Evolutionary conservation across 805 yeast species (phyloP), one percentile per base, ranked within the genome.

Genomic region (Kodamaea sagamina): DNA sequence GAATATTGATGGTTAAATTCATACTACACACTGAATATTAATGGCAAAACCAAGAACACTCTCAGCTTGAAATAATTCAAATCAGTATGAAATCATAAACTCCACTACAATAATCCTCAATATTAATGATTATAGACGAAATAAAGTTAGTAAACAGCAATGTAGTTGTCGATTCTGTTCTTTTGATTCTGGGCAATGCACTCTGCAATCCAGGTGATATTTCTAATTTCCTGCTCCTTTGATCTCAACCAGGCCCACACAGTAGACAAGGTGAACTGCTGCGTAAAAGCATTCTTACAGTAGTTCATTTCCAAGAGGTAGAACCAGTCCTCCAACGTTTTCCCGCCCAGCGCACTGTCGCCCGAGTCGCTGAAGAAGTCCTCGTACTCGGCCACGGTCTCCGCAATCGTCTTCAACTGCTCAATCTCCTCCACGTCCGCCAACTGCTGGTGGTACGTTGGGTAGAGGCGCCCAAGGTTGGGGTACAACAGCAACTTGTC

Each of bases 151-250:
- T 83, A 89, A 31, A 92, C 97, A 34, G 95, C 74, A 47, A 95
- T 89, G 63, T 89, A 95, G 64, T 87, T 88, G 56, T 85, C 83
- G 52, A 93, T 88, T 65, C 97, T 81, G 61, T 88, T 95, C 71
- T 89, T 88, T 75, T 93, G 99, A 63, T 89, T 90, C 67, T 95
- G 99, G 24, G 98, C 97, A 71, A 93, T 93, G 74, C 99, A 93
- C 71, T 93, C 99, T 39, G 98, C 96, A 44, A 93, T 92, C 99
- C 99, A 93, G n/a, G 98, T 89, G 52, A 93, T 85, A 64, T 93
- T 93, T 67, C 99, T 80, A 47, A 95, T 81, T 67, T 93, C 99
- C 68, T 95, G 99, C 67, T 93, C 99, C 59, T 86, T 86, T 12
- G 96, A 84, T 67, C 89, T 86, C 61, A 95, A 78, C 95, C 97